Base-by-base conservation (phyloP, 495 filamentous ascomycete species). In the Daldinia childiae region DNA sequence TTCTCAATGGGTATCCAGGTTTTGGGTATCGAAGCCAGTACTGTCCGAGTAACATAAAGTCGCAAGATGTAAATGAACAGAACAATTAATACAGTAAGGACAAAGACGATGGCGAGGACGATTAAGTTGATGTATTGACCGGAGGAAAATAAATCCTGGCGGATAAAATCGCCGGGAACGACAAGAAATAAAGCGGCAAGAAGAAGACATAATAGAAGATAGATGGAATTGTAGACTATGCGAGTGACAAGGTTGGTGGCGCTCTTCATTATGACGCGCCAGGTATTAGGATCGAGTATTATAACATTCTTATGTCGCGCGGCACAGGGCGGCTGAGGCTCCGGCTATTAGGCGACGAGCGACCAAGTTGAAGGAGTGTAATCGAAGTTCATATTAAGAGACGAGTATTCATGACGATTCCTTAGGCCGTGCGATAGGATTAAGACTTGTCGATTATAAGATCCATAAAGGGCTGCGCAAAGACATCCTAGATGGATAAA, bases 31-130 rank as follows among this genome's bases (percentile, higher is more conserved):
- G 86, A 90, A 1, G 89, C 84, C 24, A 99, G 85, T 12, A 91
- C 89, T 36, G 83, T 91, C 39, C 92, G 88, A 74, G 91, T 94
- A 27, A 93, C 92, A 79, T 93, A 98, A n/a, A 98, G 87, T n/a
- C 96, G 85, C 27, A 89, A 88, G 34, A 90, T 87, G 69, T 98
- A 98, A 68, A 98, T 88, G 45, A 97, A 87, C 39, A 88, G 76
- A 27, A 91, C 85, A 58, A 95, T 74, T 24, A 92, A 48, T 39
- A 91, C 86, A 48, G 93, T 94, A 26, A 94, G 81, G 52, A 96
- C 75, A 76, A 96, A 95, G 72, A 86, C 86, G 51, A 92, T 90
- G 17, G 87, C 89, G 77, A 97, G 87, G 77, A 95, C 87, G 81
- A 97, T 92, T 71, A 97, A 87, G 79, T 96, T 93, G 80, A 90